Conservation (phyloP, 2,329 filamentous ascomycete genomes). For the Pseudogymnoascus sp. region DNA sequence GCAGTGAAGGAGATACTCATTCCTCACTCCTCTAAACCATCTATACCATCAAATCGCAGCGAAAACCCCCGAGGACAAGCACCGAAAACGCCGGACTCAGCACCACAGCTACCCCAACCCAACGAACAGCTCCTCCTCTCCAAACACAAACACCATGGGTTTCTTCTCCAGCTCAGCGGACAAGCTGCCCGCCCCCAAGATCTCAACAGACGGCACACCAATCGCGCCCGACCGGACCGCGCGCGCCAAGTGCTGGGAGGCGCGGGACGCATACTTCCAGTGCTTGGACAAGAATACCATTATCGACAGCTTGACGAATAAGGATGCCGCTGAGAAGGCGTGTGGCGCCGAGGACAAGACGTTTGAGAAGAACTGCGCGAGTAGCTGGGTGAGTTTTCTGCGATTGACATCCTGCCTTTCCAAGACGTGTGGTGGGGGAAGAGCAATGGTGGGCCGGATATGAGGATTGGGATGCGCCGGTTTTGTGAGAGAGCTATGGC, state of each 20-base stretch:
- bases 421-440: neutral
- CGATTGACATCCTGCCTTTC: conserved; percentile 8
- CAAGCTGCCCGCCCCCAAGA: conserved; percentile 34
- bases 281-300: conserved; percentile 80
- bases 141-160: conserved; percentile 39
- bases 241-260: conserved; percentile 79
- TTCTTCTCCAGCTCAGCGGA: conserved; percentile 33
- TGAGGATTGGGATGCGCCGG: neutral
- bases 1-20: neutral
- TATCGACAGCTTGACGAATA: conserved; percentile 59
- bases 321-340: conserved; percentile 44
- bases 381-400: conserved; percentile 67
- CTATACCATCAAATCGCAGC: neutral
- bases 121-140: neutral
- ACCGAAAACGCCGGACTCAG: neutral
- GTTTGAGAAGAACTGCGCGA: conserved; percentile 80
- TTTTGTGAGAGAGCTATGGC: neutral
- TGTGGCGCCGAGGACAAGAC: conserved; percentile 52
- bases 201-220: conserved; percentile 49
- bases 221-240: conserved; percentile 79
- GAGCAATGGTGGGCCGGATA: neutral
- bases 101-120: neutral
- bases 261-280: conserved; percentile 76
- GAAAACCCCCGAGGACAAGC: neutral
- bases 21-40: no score